Conservation (phyloP, 164 flowering plant species). For the Liriodendron chinense region DNA sequence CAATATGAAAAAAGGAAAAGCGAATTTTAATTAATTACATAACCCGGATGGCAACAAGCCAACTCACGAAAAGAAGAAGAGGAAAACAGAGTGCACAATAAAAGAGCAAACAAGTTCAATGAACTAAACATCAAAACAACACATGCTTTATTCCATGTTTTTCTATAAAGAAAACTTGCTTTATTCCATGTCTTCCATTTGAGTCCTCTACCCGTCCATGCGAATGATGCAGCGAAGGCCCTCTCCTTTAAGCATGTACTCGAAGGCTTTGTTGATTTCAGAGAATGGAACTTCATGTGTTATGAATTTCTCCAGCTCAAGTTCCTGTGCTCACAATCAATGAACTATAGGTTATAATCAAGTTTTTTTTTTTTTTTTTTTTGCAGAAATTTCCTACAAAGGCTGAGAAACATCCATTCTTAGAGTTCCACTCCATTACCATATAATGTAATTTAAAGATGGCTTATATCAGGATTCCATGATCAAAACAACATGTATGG, state of each 20-base stretch:
- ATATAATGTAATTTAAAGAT: no score
- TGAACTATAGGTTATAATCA: neutral
- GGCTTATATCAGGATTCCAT: no score
- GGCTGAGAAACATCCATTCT: neutral
- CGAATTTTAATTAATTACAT: no score
- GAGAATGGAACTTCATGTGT: constrained; percentile 62
- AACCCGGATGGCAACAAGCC: no score
- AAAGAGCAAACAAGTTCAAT: no score
- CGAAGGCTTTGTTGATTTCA: constrained; percentile 75
- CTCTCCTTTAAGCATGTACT: constrained; percentile 52
- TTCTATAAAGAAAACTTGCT: neutral
- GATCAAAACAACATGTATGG: no score
- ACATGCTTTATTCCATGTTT: neutral
- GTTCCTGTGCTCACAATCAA: constrained; percentile 9
- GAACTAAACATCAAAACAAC: neutral
- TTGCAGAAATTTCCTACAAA: neutral
- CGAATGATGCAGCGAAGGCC: constrained; percentile 55
- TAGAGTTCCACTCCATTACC: no score
- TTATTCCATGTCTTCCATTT: neutral
- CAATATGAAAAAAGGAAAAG: no score
- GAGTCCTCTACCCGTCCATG: constrained; percentile 14
- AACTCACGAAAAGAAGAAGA: no score
- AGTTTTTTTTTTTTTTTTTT: no score
- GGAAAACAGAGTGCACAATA: no score
- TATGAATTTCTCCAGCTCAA: constrained; percentile 61